phyloP scores from a whole-genome alignment of 768 basidiomycete species.

The Ramaria sp. region DNA sequence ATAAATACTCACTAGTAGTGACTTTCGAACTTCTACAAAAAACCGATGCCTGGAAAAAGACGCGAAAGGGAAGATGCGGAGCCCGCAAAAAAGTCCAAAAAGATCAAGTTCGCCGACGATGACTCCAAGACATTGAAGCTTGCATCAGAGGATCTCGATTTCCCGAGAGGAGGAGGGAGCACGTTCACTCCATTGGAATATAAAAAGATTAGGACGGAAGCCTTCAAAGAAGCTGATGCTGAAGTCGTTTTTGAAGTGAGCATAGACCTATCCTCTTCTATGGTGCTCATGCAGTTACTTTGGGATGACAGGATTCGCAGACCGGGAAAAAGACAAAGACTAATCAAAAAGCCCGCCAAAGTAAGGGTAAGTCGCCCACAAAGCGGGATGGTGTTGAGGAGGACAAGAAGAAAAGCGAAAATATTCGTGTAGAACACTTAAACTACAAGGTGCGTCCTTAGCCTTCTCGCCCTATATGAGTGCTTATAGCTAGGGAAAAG shows the following conservation, averaged over 20 bases:
- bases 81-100: conserved; percentile 45
- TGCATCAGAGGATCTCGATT: conserved; percentile 70
- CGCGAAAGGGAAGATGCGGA: conserved; percentile 47
- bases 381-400: conserved; percentile 14
- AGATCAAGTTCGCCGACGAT: conserved; percentile 37
- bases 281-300: conserved; percentile 8
- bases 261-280: not conserved
- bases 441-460: conserved; percentile 70
- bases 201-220: conserved; percentile 78
- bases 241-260: conserved; percentile 61
- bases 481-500: conserved; percentile 25
- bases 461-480: conserved; percentile 1
- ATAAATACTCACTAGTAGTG: too few relatives aligned
- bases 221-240: conserved; percentile 69
- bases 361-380: conserved; percentile 14
- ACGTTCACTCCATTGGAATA: conserved; percentile 82
- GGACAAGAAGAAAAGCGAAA: conserved; percentile 37
- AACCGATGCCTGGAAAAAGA: conserved; percentile 29
- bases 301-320: conserved; percentile 28
- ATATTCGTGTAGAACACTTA: conserved; percentile 75
- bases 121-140: conserved; percentile 27
- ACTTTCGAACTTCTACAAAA: not conserved
- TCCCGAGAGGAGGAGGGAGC: conserved; percentile 92
- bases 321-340: conserved; percentile 31
- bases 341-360: conserved; percentile 38